phyloP scores from a whole-genome alignment of 331 rosid genomes.

The Malus hybrid region DNA sequence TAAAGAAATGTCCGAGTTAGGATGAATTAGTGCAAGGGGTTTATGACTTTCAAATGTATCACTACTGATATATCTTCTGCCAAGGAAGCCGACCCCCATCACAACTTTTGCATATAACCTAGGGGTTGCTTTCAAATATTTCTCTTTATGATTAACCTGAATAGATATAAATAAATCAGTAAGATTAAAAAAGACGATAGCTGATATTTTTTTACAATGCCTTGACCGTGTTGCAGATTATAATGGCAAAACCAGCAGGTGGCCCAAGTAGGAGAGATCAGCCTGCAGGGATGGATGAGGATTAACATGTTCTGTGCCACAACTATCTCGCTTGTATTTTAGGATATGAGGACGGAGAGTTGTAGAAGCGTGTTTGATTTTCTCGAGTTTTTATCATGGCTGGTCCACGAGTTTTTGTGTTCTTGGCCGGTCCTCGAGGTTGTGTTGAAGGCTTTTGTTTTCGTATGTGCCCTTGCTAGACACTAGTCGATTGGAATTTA shows the following conservation, averaged over 20 bases:
- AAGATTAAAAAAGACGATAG: neutral
- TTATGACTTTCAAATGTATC: neutral
- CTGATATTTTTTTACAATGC: neutral
- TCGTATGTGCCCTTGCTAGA: neutral
- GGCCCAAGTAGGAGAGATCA: conserved; percentile 72
- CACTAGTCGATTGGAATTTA: neutral
- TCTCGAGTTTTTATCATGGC: neutral
- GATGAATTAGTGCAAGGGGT: no score
- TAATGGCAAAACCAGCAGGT: conserved; percentile 94
- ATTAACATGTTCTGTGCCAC: conserved; percentile 17
- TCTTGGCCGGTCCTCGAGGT: neutral
- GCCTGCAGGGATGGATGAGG: conserved; percentile 91
- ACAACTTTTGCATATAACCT: neutral
- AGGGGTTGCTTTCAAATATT: neutral
- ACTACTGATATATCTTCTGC: neutral
- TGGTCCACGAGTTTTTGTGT: neutral
- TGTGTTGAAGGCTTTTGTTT: neutral
- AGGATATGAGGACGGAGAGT: neutral
- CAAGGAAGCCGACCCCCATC: neutral
- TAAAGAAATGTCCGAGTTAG: no score
- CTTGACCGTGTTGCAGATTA: conserved; percentile 50
- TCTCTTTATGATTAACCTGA: neutral
- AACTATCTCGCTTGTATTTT: conserved; percentile 3
- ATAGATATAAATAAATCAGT: no score
- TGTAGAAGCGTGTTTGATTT: neutral